Base-by-base conservation (phyloP, 768 basidiomycete genomes). In the Termitomyces sp. region DNA sequence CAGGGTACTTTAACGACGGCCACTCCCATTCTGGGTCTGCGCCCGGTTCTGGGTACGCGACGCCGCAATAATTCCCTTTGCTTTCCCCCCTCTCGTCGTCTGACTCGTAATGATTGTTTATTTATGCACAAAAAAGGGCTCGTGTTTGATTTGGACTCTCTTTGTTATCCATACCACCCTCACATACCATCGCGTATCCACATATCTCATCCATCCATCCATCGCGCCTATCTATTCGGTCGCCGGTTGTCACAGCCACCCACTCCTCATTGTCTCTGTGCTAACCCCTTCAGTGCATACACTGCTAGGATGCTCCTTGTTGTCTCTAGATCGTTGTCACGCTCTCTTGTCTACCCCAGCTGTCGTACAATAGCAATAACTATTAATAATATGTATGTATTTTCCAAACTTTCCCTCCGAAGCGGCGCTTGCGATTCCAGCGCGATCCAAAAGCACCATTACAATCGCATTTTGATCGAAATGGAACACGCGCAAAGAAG, bases 31-130 rank as follows among this genome's bases (percentile, higher is more conserved):
- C 76, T 46, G 72, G 71, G 54, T 77, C 76, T 27, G 72, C 76
- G 20, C 76, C 78, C 9, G 78, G 79, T 18, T 79, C 78, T 24
- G 78, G 76, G 20, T 81, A 81, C 61, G 77, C 71, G 36, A 79
- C 79, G 32, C 78, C 79, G 18, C 79, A 80, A 60, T 75, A 67
- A 32, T 40, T 40, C 4, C 39, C 39, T 40, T 40, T 26, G n/a
- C 44, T 5, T 45, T 45, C 24, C 20, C 24, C 44, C n/a, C 18
- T 9, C 18, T 18, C 16, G 46, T 26, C 12, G 10, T 26, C 43
- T n/a, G 43, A 44, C 43, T 44, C 20, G 43, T 14, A 18, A 4
- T 6, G 4, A 10, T 33, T n/a, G n/a, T 34, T n/a, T 49, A n/a
- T 45, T 26, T 51, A 4, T 37, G 36, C 9, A 44, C 34, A 22